Percentiles rank a stretch among this genome's conserved stretches.
Evolutionary conservation across 495 filamentous ascomycete species (phyloP).

Genomic region (Trichoderma asperelloides): DNA sequence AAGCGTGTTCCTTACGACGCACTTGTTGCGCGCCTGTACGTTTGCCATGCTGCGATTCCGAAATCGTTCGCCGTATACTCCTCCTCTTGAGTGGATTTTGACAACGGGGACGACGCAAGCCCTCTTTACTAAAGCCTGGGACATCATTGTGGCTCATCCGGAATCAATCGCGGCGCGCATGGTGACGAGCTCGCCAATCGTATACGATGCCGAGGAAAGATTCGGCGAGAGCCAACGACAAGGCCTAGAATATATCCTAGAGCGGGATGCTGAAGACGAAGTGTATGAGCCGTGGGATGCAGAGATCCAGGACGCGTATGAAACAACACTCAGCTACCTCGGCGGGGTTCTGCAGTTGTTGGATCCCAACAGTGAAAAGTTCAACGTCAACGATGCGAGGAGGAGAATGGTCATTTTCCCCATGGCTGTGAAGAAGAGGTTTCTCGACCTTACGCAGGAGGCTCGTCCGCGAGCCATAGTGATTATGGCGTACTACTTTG

Average conservation of each 20-base stretch:
- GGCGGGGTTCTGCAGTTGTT: background rate
- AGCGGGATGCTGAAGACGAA: background rate
- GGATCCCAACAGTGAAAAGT: background rate
- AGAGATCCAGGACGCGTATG: background rate
- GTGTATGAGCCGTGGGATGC: background rate
- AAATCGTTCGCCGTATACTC: background rate
- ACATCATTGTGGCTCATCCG: background rate
- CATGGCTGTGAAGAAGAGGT: slow-evolving; percentile 1
- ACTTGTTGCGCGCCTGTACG: background rate
- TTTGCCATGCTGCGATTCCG: background rate
- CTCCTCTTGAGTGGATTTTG: background rate
- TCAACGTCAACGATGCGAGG: background rate
- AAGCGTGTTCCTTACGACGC: background rate
- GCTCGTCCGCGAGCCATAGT: background rate
- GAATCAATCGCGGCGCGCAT: background rate
- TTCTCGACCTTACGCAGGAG: background rate
- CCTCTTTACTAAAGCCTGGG: background rate
- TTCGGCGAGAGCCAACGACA: background rate
- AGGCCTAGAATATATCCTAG: background rate
- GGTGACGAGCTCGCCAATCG: background rate
- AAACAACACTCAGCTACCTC: background rate
- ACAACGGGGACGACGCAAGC: slow-evolving; percentile 1
- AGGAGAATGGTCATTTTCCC: background rate
- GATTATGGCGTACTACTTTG: background rate
- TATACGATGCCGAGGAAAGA: background rate